Evolutionary conservation across 495 filamentous ascomycete species (phyloP).

Genomic region (Neurospora cerealis): DNA sequence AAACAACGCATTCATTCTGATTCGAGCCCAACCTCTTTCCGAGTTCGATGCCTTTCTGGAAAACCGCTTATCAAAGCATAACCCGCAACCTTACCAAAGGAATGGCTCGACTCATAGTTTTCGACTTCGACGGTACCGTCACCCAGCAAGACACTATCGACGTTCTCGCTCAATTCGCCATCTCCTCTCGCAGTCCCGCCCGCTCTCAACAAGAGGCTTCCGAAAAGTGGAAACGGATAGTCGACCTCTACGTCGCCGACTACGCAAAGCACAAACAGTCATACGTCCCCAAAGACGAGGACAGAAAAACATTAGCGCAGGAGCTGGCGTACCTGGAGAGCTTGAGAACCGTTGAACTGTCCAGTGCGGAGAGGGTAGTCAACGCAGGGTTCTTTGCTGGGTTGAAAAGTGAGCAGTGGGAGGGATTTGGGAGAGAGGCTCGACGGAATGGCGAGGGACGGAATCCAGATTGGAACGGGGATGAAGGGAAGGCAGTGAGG

Average conservation of each 20-base stretch:
- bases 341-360: constrained; percentile 24
- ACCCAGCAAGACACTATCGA: constrained; percentile 25
- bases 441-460: constrained; percentile 9
- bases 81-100: neutral
- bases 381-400: constrained; percentile 24
- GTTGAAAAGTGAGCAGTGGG: constrained; percentile 9
- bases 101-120: constrained; percentile 24
- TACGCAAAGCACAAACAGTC: constrained; percentile 18
- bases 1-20: neutral
- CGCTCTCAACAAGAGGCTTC: neutral
- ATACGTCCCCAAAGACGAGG: constrained; percentile 16
- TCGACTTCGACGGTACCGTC: constrained; percentile 43
- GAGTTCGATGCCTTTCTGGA: neutral
- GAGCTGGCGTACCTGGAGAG: constrained; percentile 31
- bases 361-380: constrained; percentile 24
- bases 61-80: neutral
- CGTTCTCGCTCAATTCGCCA: constrained; percentile 10
- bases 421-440: constrained; percentile 15
- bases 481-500: constrained; percentile 12
- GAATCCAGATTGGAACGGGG: neutral
- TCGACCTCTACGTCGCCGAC: constrained; percentile 26
- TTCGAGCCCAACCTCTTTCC: neutral
- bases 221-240: constrained; percentile 24
- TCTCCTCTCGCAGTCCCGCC: neutral
- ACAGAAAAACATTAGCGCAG: constrained; percentile 13